Percentiles rank a stretch among this genome's conserved stretches.
Evolutionary conservation across 2,329 filamentous ascomycete genomes (phyloP).

Genomic region (Penicillium sp.): DNA sequence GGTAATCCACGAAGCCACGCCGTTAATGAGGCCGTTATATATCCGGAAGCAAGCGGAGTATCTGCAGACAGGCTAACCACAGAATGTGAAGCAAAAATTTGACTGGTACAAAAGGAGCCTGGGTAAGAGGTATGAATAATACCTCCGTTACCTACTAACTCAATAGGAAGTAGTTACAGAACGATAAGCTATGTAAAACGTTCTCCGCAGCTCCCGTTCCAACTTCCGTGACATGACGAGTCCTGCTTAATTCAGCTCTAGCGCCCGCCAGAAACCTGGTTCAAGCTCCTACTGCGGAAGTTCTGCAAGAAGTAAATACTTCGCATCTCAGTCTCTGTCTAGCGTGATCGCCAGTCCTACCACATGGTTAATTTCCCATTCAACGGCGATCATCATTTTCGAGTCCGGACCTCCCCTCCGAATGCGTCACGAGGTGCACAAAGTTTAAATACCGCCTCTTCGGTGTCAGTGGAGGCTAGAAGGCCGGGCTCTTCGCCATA

Average conservation of each 20-base stretch:
- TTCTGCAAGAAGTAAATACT: neutral
- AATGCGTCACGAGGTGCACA: neutral
- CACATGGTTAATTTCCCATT: constrained; percentile 6
- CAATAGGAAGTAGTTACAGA: too few species aligned
- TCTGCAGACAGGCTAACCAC: neutral
- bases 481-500: neutral
- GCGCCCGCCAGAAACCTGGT: neutral
- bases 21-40: too few species aligned
- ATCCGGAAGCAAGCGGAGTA: neutral
- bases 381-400: constrained; percentile 12
- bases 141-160: neutral
- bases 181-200: neutral
- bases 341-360: neutral
- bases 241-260: constrained; percentile 7
- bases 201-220: neutral
- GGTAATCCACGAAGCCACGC: neutral
- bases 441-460: neutral
- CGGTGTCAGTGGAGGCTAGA: neutral
- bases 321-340: neutral
- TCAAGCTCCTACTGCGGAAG: neutral
- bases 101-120: neutral
- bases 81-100: neutral
- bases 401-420: neutral
- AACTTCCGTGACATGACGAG: neutral
- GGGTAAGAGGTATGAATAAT: neutral